A percentile compares a stretch with the other conserved stretches of the same genome.
These are phyloP conservation scores for Colletotrichum sublineola DNA, from an alignment of 2,329 filamentous ascomycete genomes.

Conservation along the genomic window DNA sequence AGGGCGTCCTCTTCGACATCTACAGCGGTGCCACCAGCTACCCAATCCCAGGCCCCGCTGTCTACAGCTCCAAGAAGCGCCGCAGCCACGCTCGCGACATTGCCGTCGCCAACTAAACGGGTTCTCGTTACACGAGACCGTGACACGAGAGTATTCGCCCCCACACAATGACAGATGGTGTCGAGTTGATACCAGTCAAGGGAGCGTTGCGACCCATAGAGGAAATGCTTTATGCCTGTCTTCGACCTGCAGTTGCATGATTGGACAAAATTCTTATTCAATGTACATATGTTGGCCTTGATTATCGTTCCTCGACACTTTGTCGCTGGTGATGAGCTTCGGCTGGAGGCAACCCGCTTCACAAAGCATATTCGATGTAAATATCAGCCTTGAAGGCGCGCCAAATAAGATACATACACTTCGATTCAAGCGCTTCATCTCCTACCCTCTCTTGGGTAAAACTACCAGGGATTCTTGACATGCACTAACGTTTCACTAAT, in stretches of 20 bases:
- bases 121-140: conserved; percentile 1
- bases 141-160: background rate
- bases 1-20: conserved; percentile 54
- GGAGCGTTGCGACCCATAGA: conserved; percentile 8
- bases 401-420: conserved; percentile 13
- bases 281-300: conserved; percentile 35
- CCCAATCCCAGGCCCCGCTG: conserved; percentile 50
- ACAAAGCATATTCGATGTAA: conserved; percentile 34
- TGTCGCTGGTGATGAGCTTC: conserved; percentile 31
- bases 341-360: conserved; percentile 31
- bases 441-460: background rate
- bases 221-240: conserved; percentile 14
- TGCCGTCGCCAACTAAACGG: conserved; percentile 16
- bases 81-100: conserved; percentile 37
- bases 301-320: conserved; percentile 22
- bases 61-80: conserved; percentile 35
- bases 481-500: background rate
- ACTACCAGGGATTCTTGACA: background rate
- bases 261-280: conserved; percentile 25
- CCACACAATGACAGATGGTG: conserved; percentile 25
- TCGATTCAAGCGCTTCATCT: background rate
- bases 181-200: conserved; percentile 6
- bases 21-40: conserved; percentile 48
- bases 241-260: background rate
- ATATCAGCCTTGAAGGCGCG: conserved; percentile 13